Conservation (phyloP, 208 protist species). For the Trypanosoma boissoni region DNA sequence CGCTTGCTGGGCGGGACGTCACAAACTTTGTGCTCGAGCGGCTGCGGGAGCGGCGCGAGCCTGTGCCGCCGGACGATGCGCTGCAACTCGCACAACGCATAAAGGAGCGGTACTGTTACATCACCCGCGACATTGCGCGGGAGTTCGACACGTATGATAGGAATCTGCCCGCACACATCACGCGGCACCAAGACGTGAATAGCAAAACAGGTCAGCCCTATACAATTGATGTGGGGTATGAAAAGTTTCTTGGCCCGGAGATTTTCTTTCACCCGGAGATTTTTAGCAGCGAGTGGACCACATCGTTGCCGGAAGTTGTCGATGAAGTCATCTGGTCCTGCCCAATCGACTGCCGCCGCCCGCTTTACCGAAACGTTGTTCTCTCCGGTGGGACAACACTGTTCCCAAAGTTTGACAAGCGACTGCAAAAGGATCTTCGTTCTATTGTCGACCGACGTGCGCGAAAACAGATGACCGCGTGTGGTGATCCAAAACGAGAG, state of each 20-base stretch:
- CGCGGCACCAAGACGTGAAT: conserved; percentile 45
- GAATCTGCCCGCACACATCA: conserved; percentile 83
- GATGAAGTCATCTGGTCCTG: conserved; percentile 93
- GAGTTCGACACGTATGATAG: conserved; percentile 95
- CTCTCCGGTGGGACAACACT: conserved; percentile 98
- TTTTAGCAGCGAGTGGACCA: conserved; percentile 88
- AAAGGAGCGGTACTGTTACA: conserved; percentile 94
- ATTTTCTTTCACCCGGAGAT: conserved; percentile 99
- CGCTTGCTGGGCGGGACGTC: conserved; percentile 95
- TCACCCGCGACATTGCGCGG: conserved; percentile 83
- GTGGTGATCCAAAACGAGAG: conserved; percentile 17
- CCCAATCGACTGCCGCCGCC: conserved; percentile 96
- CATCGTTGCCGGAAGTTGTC: conserved; percentile 92
- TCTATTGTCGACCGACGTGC: conserved; percentile 27
- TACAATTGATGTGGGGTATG: conserved; percentile 94
- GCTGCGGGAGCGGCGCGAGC: conserved; percentile 86
- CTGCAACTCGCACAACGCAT: conserved; percentile 92
- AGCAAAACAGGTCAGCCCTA: conserved; percentile 41
- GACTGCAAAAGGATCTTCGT: conserved; percentile 30
- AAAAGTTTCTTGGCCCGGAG: conserved; percentile 97
- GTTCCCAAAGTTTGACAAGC: conserved; percentile 94
- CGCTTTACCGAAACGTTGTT: conserved; percentile 96
- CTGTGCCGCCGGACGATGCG: conserved; percentile 89
- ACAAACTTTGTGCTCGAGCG: conserved; percentile 95
- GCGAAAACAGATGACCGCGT: conserved; percentile 20